Base-by-base conservation (phyloP, 225 moss, liverwort and hornwort species). In the Straminergon stramineum region DNA sequence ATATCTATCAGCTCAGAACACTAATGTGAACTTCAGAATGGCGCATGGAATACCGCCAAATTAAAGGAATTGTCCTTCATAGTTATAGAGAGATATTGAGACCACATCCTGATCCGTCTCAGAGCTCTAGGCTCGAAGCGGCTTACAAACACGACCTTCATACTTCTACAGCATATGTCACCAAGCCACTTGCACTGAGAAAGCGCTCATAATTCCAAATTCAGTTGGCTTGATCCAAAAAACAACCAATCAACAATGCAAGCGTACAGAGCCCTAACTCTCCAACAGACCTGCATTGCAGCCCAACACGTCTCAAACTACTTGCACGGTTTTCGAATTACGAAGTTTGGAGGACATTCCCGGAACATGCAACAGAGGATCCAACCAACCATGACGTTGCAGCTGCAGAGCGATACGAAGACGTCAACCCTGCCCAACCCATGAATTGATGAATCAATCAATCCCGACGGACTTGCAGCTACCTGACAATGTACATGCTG, bases 401-500 rank as follows among this genome's bases (percentile, higher is more conserved):
- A 31, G 13, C 34, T 34, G 39, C 26, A 23, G 39, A 56, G 15
- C 7, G 13, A 76, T 11, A 16, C 39, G 14, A 64, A 35, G 17
- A 74, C 16, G 6, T 17, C 75, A 34, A 48, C 27, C 23, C 24
- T 24, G 24, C 14, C 56, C 79, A 37, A n/a, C 26, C 16, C 21
- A 28, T n/a, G 6, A 78, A 55, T 15, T 78, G 37, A 63, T 26
- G 5, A 65, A 77, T 30, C 6, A 78, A 55, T 34, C 75, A 48
- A 15, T 45, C 35, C 4, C 26, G 2, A 26, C 9, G 24, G 45
- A 39, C 8, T 32, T 16, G 75, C 20, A 48, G 18, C 19, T 56
- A 87, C 87, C 90, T 88, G 86, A 92, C 87, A 55, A 87, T 56
- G 66, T 79, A 79, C 53, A 79, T 65, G 79, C 87, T 87, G 56